Evolutionary conservation across 1,139 yeast genomes (phyloP).

Genomic region (Kodamaea alishanica): DNA sequence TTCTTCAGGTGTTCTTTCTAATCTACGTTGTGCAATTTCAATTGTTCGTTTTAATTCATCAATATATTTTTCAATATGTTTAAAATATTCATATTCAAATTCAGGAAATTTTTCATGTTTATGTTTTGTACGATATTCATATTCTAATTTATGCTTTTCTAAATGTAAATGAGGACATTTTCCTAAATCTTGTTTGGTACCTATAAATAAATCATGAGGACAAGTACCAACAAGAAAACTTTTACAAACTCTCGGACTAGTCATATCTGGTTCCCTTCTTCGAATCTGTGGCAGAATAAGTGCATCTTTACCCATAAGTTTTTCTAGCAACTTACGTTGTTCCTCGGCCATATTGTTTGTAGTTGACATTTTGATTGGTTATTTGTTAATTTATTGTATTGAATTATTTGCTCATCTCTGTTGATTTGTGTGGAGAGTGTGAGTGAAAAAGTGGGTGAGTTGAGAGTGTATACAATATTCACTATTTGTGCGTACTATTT

Average conservation of each 20-base stretch:
- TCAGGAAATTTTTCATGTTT: conserved; percentile 59
- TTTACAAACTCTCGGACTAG: conserved; percentile 71
- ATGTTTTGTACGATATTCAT: conserved; percentile 53
- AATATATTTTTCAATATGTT: conserved; percentile 52
- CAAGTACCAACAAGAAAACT: conserved; percentile 83
- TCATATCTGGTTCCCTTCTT: conserved; percentile 48
- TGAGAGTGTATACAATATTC: too few relatives aligned
- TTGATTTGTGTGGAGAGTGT: too few relatives aligned
- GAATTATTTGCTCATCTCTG: too few relatives aligned
- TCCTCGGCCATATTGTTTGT: conserved; percentile 52
- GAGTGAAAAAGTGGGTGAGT: conserved; percentile 4
- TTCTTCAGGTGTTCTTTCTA: conserved; percentile 80
- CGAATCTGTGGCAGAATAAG: conserved; percentile 35
- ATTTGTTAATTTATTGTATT: too few relatives aligned
- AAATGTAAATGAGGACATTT: conserved; percentile 74
- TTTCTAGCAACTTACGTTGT: conserved; percentile 73
- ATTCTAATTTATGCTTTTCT: conserved; percentile 73
- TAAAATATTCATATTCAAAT: conserved; percentile 65
- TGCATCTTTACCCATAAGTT: conserved; percentile 73
- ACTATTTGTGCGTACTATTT: too few relatives aligned
- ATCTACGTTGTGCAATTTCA: conserved; percentile 57
- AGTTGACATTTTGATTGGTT: too few relatives aligned
- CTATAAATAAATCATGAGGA: conserved; percentile 78
- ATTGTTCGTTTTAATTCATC: conserved; percentile 68
- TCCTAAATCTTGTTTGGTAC: conserved; percentile 83